These are phyloP conservation scores for Cladophialophora psammophila DNA, from an alignment of 2,329 filamentous ascomycete species.

Conservation along the genomic window DNA sequence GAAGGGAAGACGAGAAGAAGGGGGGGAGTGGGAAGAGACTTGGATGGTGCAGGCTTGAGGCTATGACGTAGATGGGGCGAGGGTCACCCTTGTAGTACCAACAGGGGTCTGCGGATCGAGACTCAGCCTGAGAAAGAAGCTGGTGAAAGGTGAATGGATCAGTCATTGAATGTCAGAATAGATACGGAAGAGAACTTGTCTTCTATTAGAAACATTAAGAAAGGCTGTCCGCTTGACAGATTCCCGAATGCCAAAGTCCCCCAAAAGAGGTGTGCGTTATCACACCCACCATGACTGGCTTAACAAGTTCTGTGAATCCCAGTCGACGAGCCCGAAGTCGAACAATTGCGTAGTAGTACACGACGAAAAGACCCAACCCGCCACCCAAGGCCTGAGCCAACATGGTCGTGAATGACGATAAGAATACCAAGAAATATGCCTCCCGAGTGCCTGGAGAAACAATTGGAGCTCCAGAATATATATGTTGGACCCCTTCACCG, in stretches of 20 bases:
- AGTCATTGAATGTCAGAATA: slow-evolving; percentile 6
- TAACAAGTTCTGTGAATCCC: neutral
- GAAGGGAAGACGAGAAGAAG: neutral
- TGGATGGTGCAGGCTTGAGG: neutral
- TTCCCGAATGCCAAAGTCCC: neutral
- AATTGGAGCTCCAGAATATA: neutral
- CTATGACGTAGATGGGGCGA: slow-evolving; percentile 19
- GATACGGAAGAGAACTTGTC: neutral
- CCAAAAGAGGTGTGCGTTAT: neutral
- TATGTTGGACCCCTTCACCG: neutral
- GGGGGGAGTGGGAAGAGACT: neutral
- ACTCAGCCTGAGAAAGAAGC: slow-evolving; percentile 9
- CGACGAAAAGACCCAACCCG: neutral
- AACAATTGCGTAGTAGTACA: neutral
- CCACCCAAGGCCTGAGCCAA: neutral
- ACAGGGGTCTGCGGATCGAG: slow-evolving; percentile 26
- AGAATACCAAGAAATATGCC: neutral
- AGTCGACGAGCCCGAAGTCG: neutral
- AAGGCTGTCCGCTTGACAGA: neutral
- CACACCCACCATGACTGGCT: neutral
- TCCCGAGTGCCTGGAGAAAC: neutral
- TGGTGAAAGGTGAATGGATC: neutral
- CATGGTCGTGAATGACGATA: neutral
- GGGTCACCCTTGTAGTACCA: slow-evolving; percentile 18
- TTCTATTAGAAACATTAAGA: neutral